These are phyloP conservation scores for Nakaseomyces bracarensis DNA, from an alignment of 1,139 yeast genomes.

Conservation along the genomic window DNA sequence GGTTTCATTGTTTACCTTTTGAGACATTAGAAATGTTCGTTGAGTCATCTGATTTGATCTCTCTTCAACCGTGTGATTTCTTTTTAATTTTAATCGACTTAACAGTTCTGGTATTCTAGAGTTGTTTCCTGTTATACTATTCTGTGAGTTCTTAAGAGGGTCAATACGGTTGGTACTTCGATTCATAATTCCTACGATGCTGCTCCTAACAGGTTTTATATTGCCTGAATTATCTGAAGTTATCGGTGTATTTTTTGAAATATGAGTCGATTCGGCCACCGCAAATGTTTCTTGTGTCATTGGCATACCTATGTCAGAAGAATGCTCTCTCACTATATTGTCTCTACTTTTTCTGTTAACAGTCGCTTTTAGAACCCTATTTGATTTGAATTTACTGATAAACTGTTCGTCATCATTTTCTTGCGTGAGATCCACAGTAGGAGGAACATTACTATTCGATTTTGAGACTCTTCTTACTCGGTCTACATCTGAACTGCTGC, in stretches of 20 bases:
- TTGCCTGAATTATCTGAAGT: background rate
- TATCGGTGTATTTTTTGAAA: background rate
- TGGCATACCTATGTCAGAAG: background rate
- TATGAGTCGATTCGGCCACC: slow-evolving; percentile 14
- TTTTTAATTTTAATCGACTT: background rate
- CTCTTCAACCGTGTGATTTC: slow-evolving; percentile 1
- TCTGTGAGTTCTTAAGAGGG: no score
- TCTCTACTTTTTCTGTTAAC: background rate
- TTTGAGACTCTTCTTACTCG: no score
- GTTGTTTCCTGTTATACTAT: background rate
- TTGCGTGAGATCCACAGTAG: slow-evolving; percentile 18
- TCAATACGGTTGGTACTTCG: no score
- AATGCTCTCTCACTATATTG: background rate
- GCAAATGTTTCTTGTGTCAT: background rate
- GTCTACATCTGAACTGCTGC: background rate
- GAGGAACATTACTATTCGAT: slow-evolving; percentile 16
- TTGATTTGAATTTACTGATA: slow-evolving; percentile 16
- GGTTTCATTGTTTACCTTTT: background rate
- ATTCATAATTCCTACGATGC: no score
- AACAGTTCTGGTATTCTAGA: slow-evolving; percentile 1
- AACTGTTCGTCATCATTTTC: slow-evolving; percentile 14
- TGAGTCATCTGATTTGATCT: background rate
- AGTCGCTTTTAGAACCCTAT: slow-evolving; percentile 13
- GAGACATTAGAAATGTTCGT: background rate
- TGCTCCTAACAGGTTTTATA: no score